Conservation (phyloP, 148 eudicot genomes). For the Fagopyrum tataricum region DNA sequence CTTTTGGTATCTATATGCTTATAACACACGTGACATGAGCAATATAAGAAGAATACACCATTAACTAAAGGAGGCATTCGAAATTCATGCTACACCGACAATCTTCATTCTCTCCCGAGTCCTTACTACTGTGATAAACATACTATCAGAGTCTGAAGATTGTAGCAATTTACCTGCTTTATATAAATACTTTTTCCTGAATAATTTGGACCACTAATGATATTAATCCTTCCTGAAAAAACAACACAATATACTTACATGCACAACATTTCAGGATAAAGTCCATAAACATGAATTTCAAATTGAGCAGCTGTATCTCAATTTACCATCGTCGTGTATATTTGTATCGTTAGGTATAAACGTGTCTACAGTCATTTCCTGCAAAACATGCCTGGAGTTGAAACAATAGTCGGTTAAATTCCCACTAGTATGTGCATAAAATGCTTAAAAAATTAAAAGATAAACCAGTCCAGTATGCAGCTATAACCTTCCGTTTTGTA, state of each 20-base stretch:
- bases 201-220: constrained; percentile 95
- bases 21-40: background rate
- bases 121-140: background rate
- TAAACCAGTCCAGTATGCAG: constrained; percentile 6
- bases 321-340: constrained; percentile 58
- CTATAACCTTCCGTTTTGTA: constrained; percentile 89
- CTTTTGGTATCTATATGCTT: background rate
- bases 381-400: constrained; percentile 78
- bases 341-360: constrained; percentile 94
- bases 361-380: constrained; percentile 96
- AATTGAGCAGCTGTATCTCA: background rate
- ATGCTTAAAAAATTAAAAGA: background rate
- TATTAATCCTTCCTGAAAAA: constrained; percentile 76
- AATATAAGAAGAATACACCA: background rate
- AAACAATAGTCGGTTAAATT: constrained; percentile 13
- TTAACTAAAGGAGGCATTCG: background rate
- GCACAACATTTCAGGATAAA: constrained; percentile 1
- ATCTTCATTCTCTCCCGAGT: background rate
- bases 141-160: background rate
- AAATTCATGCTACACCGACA: background rate
- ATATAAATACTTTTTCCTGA: constrained; percentile 96
- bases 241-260: constrained; percentile 6
- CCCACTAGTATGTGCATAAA: background rate
- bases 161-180: constrained; percentile 61
- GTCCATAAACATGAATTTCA: background rate